phyloP scores from a whole-genome alignment of 2,329 filamentous ascomycete genomes.

The Venturia carpophila region DNA sequence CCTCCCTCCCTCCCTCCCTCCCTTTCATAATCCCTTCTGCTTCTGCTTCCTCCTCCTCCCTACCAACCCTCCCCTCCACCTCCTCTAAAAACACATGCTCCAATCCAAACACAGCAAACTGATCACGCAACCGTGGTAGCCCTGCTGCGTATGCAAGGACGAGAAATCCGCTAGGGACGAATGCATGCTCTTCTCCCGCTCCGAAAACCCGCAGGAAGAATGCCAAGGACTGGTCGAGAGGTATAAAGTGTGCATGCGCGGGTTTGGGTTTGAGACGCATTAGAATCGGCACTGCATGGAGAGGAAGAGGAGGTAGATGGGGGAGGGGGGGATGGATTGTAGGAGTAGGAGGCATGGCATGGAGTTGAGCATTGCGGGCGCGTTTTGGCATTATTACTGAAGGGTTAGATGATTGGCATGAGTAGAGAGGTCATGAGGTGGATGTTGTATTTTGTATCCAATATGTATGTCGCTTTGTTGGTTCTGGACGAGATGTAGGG shows the following conservation, averaged over 20 bases:
- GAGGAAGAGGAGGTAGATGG: neutral
- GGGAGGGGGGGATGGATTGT: neutral
- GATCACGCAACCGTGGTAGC: constrained; percentile 43
- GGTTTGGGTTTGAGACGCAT: constrained; percentile 71
- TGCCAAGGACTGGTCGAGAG: constrained; percentile 76
- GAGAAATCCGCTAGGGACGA: constrained; percentile 91
- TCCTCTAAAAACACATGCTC: no score
- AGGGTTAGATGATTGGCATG: neutral
- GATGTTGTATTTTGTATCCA: neutral
- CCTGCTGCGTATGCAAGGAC: constrained; percentile 95
- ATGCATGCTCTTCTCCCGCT: constrained; percentile 95
- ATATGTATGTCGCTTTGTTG: no score
- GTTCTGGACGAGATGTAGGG: neutral
- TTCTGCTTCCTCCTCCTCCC: no score
- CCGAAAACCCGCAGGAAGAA: constrained; percentile 72
- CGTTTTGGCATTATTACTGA: neutral
- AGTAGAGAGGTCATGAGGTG: neutral
- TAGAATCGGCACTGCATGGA: neutral
- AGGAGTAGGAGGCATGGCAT: neutral
- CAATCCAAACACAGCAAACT: no score
- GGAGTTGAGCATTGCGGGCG: constrained; percentile 1
- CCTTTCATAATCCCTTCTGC: neutral
- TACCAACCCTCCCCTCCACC: no score
- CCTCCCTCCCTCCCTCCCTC: neutral
- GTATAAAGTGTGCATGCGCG: constrained; percentile 87